Evolutionary conservation across 2,329 filamentous ascomycete genomes (phyloP), one percentile per base, ranked within the genome.

Genomic region (Monilinia polystroma): DNA sequence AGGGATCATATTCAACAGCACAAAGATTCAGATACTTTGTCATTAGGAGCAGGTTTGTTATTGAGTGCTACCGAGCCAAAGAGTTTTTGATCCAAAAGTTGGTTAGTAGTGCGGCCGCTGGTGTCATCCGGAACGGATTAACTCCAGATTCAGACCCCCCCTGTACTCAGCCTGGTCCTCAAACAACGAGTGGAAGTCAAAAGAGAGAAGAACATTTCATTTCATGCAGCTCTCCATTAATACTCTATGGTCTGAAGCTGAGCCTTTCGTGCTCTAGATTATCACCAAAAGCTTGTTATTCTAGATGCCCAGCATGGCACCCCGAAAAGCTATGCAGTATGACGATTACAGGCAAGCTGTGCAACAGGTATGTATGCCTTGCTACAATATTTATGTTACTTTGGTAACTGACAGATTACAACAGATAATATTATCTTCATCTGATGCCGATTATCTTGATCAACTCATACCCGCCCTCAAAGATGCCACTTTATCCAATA

Each of bases 401-500:
- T 35, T 32, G 4, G n/a, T 47, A 43, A 38, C 38, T 66, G 38
- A 66, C 47, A 12, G 23, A 8, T 20, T 23, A 12, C 26, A 45
- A 59, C 38, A 99, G 92, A 96, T 98, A 72, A 93, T 97, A 69
- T 87, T 96, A 73, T 93, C 94, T 2, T 90, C 93, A 16, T 93
- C 93, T 29, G 94, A 98, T 75, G 85, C 90, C 60, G 95, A 99
- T 74, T 98, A 97, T 75, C 87, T 99, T 70, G 95, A 98, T 77
- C 94, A 97, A 76, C 82, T 99, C 62, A 97, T 98, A 58, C 94
- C 93, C 12, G 91, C 96, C 2, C 88, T 99, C 70, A 95, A 93
- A 81, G 94, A 97, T 84, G 93, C 92, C 72, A 87, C 91, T 69
- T 83, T 87, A 73, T 88, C 91, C 66, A 89, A 91, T 76, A 85